Evolutionary conservation across 495 filamentous ascomycete genomes (phyloP).

Genomic region (Mycothermus thermophilus): DNA sequence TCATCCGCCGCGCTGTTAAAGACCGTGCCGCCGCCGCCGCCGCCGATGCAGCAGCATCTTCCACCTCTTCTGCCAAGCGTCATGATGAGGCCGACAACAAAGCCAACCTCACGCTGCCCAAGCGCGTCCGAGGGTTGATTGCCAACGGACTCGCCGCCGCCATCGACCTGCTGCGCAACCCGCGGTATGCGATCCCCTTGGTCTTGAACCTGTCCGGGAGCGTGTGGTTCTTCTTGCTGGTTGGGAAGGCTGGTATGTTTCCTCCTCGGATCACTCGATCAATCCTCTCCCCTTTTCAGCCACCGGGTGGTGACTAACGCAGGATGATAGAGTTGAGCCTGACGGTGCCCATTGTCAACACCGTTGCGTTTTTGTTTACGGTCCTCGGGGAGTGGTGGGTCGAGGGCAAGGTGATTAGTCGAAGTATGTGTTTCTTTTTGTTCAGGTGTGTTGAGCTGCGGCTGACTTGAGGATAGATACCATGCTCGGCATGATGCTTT

Average conservation of each 20-base stretch:
- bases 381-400: conserved; percentile 93
- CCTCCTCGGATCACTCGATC: background rate
- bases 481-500: conserved; percentile 4
- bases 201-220: conserved; percentile 86
- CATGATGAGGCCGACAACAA: conserved; percentile 23
- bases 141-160: too few species aligned
- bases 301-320: conserved; percentile 2
- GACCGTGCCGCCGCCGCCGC: conserved; percentile 38
- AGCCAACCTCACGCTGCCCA: conserved; percentile 37
- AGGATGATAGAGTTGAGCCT: conserved; percentile 61
- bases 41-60: too few species aligned
- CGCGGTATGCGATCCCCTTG: conserved; percentile 72
- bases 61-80: too few species aligned
- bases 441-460: background rate
- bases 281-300: background rate
- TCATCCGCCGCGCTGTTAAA: conserved; percentile 56
- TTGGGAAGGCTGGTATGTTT: conserved; percentile 74
- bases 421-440: conserved; percentile 36
- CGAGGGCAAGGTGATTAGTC: conserved; percentile 73
- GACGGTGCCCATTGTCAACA: conserved; percentile 90
- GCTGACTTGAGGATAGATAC: conserved; percentile 7
- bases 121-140: conserved; percentile 47
- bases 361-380: conserved; percentile 86
- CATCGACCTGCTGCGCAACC: conserved; percentile 62
- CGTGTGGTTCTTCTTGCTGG: conserved; percentile 92